Base-by-base conservation (phyloP, 169 alveolate genomes). In the Fabrea salina region DNA sequence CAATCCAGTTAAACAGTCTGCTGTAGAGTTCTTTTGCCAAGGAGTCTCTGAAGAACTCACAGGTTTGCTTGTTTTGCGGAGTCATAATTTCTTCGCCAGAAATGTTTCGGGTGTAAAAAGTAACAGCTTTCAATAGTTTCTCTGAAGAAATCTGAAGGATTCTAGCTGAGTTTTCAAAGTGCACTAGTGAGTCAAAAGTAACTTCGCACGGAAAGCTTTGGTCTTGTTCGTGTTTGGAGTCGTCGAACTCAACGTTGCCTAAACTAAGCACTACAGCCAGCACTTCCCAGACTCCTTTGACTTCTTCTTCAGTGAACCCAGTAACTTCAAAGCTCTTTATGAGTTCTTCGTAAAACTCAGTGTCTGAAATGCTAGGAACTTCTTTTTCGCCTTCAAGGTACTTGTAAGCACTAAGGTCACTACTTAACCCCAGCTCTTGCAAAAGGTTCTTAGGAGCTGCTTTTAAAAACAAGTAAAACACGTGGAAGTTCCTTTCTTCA, bases 401-500 rank as follows among this genome's bases (percentile, higher is more conserved):
- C 6, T 75, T 57, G 57, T 53, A 86, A 27, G 61, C 56, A 43
- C 67, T 75, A n/a, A 30, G 58, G 75, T 32, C 92, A 2, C 19
- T 44, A 1, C 35, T n/a, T 27, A 86, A 27, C 11, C 57, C 78
- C 0, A 83, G 47, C 5, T 79, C 78, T 13, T 35, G 32, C 11
- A 61, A 27, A 11, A 30, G 11, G 5, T 83, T 80, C 0, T 22
- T 27, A 4, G 33, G 19, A 0, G 79, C 82, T 19, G 89, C 88
- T 44, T 85, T 72, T 37, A 86, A 40, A 25, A 94, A 71, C 56
- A 88, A 95, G 85, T 96, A 97, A 93, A 98, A 98, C 61, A 98
- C 93, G 80, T 98, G 99, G 84, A 95, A 98, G 91, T 96, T 98
- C 68, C 99, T 87, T 89, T 98, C 99, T 22, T 95, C 96, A 25